Evolutionary conservation across 2,329 filamentous ascomycete genomes (phyloP).

Genomic region (Stagonosporopsis vannaccii): DNA sequence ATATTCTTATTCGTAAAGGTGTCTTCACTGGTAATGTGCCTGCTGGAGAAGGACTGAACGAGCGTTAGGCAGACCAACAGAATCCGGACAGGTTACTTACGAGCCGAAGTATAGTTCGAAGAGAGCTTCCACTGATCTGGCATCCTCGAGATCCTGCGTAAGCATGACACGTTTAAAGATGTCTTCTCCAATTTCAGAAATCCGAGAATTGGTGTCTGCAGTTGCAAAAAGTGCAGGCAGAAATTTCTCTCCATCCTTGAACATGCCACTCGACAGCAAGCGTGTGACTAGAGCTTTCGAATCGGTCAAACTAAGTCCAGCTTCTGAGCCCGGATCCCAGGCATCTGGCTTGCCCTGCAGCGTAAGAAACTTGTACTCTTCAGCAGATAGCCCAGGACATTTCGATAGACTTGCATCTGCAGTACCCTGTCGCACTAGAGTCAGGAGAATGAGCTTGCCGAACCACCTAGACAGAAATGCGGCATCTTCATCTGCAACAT

Average conservation of each 20-base stretch:
- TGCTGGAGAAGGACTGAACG: slow-evolving; percentile 45
- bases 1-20: slow-evolving; percentile 77
- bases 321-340: slow-evolving; percentile 67
- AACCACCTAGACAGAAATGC: slow-evolving; percentile 77
- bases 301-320: slow-evolving; percentile 71
- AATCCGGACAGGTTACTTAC: not conserved
- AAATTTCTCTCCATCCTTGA: slow-evolving; percentile 83
- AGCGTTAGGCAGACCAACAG: slow-evolving; percentile 1
- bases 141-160: slow-evolving; percentile 75
- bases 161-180: slow-evolving; percentile 79
- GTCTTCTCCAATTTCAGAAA: slow-evolving; percentile 87
- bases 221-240: slow-evolving; percentile 84
- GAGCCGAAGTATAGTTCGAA: slow-evolving; percentile 74
- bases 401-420: slow-evolving; percentile 47
- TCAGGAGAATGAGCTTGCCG: slow-evolving; percentile 76
- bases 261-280: slow-evolving; percentile 84
- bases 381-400: slow-evolving; percentile 68
- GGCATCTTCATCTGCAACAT: slow-evolving; percentile 75
- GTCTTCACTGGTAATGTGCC: slow-evolving; percentile 60
- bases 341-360: slow-evolving; percentile 71
- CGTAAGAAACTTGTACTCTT: slow-evolving; percentile 74
- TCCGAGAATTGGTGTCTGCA: slow-evolving; percentile 79
- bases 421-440: slow-evolving; percentile 46
- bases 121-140: slow-evolving; percentile 67
- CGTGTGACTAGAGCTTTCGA: slow-evolving; percentile 73